Conservation (phyloP, 2,329 filamentous ascomycete genomes). For the Plenodomus biglobosus region DNA sequence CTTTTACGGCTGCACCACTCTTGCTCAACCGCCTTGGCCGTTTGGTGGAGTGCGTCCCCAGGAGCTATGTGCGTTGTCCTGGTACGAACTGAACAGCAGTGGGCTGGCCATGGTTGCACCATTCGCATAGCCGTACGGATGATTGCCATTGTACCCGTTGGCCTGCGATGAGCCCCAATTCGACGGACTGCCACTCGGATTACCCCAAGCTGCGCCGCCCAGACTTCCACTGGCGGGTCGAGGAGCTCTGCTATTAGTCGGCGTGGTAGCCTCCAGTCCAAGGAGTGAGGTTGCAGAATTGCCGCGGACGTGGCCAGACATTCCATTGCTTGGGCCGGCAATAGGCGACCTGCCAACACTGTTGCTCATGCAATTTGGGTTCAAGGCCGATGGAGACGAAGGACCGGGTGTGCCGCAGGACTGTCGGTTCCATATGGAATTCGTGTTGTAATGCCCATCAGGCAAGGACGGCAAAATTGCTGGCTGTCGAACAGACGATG, state of each 20-base stretch:
- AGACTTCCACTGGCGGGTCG: slow-evolving; percentile 33
- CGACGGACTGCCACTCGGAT: slow-evolving; percentile 25
- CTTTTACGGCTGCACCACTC: slow-evolving; percentile 12
- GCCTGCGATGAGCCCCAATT: slow-evolving; percentile 30
- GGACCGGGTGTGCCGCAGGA: slow-evolving; percentile 35
- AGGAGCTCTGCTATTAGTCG: slow-evolving; percentile 16
- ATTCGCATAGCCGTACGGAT: slow-evolving; percentile 17
- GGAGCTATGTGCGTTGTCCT: slow-evolving; percentile 31
- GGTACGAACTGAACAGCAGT: slow-evolving; percentile 47
- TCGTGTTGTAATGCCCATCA: slow-evolving; percentile 38
- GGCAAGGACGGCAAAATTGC: slow-evolving; percentile 42
- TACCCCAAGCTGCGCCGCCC: slow-evolving; percentile 39
- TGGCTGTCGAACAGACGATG: slow-evolving; percentile 40
- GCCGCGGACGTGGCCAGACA: slow-evolving; percentile 47
- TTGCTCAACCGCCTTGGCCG: slow-evolving; percentile 43
- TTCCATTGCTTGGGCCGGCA: slow-evolving; percentile 32
- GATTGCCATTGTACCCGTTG: slow-evolving; percentile 21
- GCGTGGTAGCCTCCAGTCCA: slow-evolving; percentile 25
- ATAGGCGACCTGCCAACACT: slow-evolving; percentile 36
- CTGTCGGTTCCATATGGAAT: slow-evolving; percentile 43
- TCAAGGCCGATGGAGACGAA: slow-evolving; percentile 31
- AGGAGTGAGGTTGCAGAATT: slow-evolving; percentile 48
- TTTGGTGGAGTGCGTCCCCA: slow-evolving; percentile 42
- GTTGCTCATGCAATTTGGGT: slow-evolving; percentile 14
- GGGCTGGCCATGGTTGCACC: slow-evolving; percentile 44